Base-by-base conservation (phyloP, 2,329 filamentous ascomycete species). In the Penicillium occitanis region DNA sequence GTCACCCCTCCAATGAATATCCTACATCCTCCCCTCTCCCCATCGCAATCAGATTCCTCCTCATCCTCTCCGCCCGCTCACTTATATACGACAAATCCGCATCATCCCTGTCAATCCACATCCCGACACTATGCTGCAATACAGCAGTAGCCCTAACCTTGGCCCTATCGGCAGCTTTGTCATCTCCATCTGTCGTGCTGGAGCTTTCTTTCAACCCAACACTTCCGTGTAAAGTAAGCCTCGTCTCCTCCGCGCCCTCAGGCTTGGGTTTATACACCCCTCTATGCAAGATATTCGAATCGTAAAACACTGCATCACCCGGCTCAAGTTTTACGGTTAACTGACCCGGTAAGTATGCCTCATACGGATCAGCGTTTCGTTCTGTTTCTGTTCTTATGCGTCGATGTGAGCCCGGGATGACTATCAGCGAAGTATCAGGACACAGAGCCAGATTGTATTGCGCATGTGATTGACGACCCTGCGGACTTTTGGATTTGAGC, bases 371-470 rank as follows among this genome's bases (percentile, higher is more conserved):
- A 0, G 91, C 91, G 6, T 73, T 77, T 13, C 91, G 83, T 83
- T 96, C 93, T 0, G 71, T 75, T 4, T 87, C 84, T 0, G 91
- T 96, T 53, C 92, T 81, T 40, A 90, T 85, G 6, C 92, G 86
- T 33, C 75, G 79, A 76, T 97, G 93, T 5, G 88, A 91, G 0
- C 90, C 91, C 0, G 92, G 92, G 0, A 96, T 86, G 0, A 95
- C 87, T 7, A 96, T 80, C 6, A 96, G 79, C 58, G 87, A 90
- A 14, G 85, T 82, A 75, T 96, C 93, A 42, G 89, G 86, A 74
- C 88, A 93, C 7, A 96, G 82, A 7, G 92, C 89, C 51, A 96
- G 82, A 76, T 97, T 97, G 86, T 92, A 97, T 80, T 97, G 93
- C 44, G 92, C 90, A 72, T 95, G 92, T 71, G 85, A 87, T 65